These are phyloP conservation scores for Diophrys appendiculata DNA, from an alignment of 73 alveolate genomes.

Conservation along the genomic window DNA sequence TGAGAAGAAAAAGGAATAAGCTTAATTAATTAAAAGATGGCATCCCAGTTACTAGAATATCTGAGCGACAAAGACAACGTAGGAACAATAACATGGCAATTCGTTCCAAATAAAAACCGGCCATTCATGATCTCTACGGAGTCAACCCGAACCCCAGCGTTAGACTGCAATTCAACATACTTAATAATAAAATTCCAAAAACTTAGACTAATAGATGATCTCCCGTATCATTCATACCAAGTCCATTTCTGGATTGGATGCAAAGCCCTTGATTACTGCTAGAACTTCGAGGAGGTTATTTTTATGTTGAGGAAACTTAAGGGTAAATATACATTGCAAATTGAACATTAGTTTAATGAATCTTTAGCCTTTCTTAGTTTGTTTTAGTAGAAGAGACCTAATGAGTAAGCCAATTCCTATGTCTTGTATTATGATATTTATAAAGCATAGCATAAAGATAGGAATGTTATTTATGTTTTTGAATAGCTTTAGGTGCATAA, in stretches of 20 bases:
- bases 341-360: conserved; percentile 42
- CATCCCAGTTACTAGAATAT: no score
- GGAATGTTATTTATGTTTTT: conserved; percentile 10
- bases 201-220: background rate
- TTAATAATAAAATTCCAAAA: background rate
- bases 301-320: background rate
- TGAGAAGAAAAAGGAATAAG: no score
- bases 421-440: conserved; percentile 36
- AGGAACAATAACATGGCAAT: background rate
- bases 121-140: conserved; percentile 1
- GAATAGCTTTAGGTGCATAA: conserved; percentile 22
- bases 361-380: conserved; percentile 24
- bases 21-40: no score
- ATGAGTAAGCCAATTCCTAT: background rate
- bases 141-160: conserved; percentile 2
- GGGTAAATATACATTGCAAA: conserved; percentile 4
- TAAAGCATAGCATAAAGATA: background rate
- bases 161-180: conserved; percentile 10
- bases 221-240: conserved; percentile 1
- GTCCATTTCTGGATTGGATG: conserved; percentile 53
- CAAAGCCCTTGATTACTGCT: conserved; percentile 25
- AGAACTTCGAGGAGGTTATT: conserved; percentile 36
- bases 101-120: background rate
- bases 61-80: background rate
- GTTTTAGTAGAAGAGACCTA: conserved; percentile 15